Conservation (phyloP, 805 yeast genomes). For the Ogataea haglerorum region DNA sequence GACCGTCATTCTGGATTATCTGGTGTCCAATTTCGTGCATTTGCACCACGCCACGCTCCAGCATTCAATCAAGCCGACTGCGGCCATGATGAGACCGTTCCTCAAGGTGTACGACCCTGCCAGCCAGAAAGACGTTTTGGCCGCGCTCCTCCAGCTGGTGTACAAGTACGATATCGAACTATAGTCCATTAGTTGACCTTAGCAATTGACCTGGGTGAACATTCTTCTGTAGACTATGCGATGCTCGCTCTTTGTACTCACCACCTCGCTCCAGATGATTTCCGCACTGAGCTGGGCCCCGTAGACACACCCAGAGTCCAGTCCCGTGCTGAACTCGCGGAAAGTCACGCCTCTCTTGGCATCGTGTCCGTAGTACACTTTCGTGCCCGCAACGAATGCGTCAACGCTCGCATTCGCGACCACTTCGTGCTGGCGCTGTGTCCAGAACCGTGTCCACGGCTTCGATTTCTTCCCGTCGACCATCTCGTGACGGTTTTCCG, state of each 20-base stretch:
- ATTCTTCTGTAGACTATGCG: constrained; percentile 26
- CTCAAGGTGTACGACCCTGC: constrained; percentile 9
- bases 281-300: constrained; percentile 70
- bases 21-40: constrained; percentile 7
- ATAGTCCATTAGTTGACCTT: constrained; percentile 1
- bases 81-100: constrained; percentile 16
- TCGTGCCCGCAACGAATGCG: constrained; percentile 25
- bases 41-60: constrained; percentile 4
- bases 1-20: constrained; percentile 13
- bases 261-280: constrained; percentile 41
- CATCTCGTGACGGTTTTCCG: constrained; percentile 39
- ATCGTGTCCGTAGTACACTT: constrained; percentile 85
- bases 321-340: constrained; percentile 66
- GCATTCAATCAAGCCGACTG: constrained; percentile 17
- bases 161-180: constrained; percentile 16
- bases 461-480: constrained; percentile 29
- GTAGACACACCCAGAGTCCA: constrained; percentile 78
- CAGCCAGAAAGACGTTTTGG: constrained; percentile 8
- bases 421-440: constrained; percentile 20
- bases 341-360: constrained; percentile 72
- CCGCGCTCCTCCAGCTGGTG: constrained; percentile 14
- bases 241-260: constrained; percentile 7
- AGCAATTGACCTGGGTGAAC: constrained; percentile 31
- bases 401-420: constrained; percentile 4
- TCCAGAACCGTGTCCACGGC: constrained; percentile 36